Percentiles rank a stretch among this genome's conserved stretches.
Evolutionary conservation across 2,329 filamentous ascomycete genomes (phyloP).

Genomic region (Pseudogymnoascus sp.): DNA sequence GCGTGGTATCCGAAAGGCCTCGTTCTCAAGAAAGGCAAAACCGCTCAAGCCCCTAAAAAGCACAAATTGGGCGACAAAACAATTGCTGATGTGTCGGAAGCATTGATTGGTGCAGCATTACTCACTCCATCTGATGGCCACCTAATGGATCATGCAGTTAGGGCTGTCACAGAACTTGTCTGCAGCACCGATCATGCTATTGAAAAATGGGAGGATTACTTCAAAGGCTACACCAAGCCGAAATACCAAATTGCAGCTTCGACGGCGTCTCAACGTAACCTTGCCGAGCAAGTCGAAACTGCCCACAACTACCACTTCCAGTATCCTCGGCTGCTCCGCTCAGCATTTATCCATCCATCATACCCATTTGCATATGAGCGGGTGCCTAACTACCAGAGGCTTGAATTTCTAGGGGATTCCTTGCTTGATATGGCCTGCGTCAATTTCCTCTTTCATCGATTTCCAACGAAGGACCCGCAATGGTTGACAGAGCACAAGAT

Average conservation of each 20-base stretch:
- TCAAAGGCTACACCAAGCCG: constrained; percentile 58
- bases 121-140: constrained; percentile 37
- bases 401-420: constrained; percentile 88
- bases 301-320: constrained; percentile 59
- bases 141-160: constrained; percentile 51
- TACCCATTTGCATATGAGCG: constrained; percentile 66
- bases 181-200: constrained; percentile 63
- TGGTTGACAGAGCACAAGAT: constrained; percentile 99
- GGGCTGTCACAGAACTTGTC: constrained; percentile 63
- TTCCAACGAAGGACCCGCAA: constrained; percentile 77
- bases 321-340: constrained; percentile 68
- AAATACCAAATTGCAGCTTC: constrained; percentile 58
- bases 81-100: constrained; percentile 90
- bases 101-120: constrained; percentile 81
- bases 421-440: constrained; percentile 81
- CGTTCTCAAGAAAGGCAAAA: constrained; percentile 66
- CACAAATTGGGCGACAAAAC: constrained; percentile 80
- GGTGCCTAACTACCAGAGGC: constrained; percentile 81
- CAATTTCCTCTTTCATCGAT: constrained; percentile 70
- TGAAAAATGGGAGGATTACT: constrained; percentile 66
- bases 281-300: constrained; percentile 57
- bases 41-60: constrained; percentile 43
- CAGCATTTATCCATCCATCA: constrained; percentile 83
- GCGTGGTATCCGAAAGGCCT: constrained; percentile 85
- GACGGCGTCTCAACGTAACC: constrained; percentile 61